phyloP scores from a whole-genome alignment of 1,139 yeast species.

The Sugiyamaella xylanicola region DNA sequence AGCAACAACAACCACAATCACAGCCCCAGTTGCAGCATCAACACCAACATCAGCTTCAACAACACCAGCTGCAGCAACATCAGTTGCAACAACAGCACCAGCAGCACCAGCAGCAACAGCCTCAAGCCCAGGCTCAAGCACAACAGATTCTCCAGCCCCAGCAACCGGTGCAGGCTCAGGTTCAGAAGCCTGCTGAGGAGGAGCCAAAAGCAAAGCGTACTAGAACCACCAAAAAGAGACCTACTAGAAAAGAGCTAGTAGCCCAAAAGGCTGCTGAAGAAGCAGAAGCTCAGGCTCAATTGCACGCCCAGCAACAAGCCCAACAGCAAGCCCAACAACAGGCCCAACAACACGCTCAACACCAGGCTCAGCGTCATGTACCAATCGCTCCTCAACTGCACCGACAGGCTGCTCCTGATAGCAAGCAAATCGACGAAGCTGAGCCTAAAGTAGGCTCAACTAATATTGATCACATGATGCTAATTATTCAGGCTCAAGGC shows the following conservation, averaged over 20 bases:
- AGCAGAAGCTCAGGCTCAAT: slow-evolving; percentile 15
- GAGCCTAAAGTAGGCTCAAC: slow-evolving; percentile 81
- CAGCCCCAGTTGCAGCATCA: slow-evolving; percentile 19
- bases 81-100: slow-evolving; percentile 15
- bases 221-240: slow-evolving; percentile 21
- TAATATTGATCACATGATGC: slow-evolving; percentile 85
- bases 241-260: slow-evolving; percentile 17
- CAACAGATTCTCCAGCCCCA: slow-evolving; percentile 19
- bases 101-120: slow-evolving; percentile 23
- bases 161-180: slow-evolving; percentile 22
- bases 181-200: slow-evolving; percentile 15
- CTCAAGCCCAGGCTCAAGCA: slow-evolving; percentile 21
- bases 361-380: slow-evolving; percentile 20
- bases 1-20: slow-evolving; percentile 18
- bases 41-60: slow-evolving; percentile 20
- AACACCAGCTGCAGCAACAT: slow-evolving; percentile 14
- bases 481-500: slow-evolving; percentile 83
- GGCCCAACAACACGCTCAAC: slow-evolving; percentile 18
- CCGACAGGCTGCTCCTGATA: slow-evolving; percentile 22
- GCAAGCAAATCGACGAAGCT: slow-evolving; percentile 51
- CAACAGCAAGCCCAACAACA: slow-evolving; percentile 20
- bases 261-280: slow-evolving; percentile 16
- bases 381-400: slow-evolving; percentile 21
- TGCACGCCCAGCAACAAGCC: slow-evolving; percentile 19
- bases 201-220: slow-evolving; percentile 12